phyloP scores from a whole-genome alignment of 2,329 filamentous ascomycete species.

The Xylaria sp. region DNA sequence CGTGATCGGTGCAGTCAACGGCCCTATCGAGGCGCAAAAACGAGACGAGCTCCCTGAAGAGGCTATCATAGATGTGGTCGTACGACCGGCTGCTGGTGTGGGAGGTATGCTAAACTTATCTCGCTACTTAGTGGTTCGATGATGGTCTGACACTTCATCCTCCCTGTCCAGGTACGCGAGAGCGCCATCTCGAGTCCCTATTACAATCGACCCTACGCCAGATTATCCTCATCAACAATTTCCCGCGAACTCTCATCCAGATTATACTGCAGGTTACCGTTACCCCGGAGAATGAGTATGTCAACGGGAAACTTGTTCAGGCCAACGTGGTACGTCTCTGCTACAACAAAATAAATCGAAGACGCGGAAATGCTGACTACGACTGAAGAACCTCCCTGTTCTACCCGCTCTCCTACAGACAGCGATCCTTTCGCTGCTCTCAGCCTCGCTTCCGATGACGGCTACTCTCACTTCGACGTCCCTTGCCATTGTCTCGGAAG shows the following conservation, averaged over 20 bases:
- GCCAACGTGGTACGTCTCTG: slow-evolving; percentile 65
- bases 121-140: slow-evolving; percentile 36
- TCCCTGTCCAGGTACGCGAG: slow-evolving; percentile 66
- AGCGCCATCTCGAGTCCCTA: slow-evolving; percentile 83
- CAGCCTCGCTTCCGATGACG: slow-evolving; percentile 82
- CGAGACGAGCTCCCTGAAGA: slow-evolving; percentile 93
- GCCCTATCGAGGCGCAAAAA: slow-evolving; percentile 87
- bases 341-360: slow-evolving; percentile 14
- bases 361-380: slow-evolving; percentile 38
- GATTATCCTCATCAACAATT: slow-evolving; percentile 77
- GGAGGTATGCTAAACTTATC: slow-evolving; percentile 67
- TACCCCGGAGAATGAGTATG: slow-evolving; percentile 73
- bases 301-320: slow-evolving; percentile 68
- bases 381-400: slow-evolving; percentile 74
- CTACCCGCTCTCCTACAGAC: slow-evolving; percentile 87
- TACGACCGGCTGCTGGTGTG: slow-evolving; percentile 85
- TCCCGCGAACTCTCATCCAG: slow-evolving; percentile 81
- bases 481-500: slow-evolving; percentile 64
- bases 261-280: slow-evolving; percentile 80
- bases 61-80: slow-evolving; percentile 87
- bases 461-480: slow-evolving; percentile 74
- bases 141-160: slow-evolving; percentile 26
- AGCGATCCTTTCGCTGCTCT: slow-evolving; percentile 79
- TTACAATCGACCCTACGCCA: slow-evolving; percentile 77
- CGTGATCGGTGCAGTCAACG: slow-evolving; percentile 87